These are phyloP conservation scores for Phytophthora pini DNA, from an alignment of 352 stramenopile species.

Conservation along the genomic window DNA sequence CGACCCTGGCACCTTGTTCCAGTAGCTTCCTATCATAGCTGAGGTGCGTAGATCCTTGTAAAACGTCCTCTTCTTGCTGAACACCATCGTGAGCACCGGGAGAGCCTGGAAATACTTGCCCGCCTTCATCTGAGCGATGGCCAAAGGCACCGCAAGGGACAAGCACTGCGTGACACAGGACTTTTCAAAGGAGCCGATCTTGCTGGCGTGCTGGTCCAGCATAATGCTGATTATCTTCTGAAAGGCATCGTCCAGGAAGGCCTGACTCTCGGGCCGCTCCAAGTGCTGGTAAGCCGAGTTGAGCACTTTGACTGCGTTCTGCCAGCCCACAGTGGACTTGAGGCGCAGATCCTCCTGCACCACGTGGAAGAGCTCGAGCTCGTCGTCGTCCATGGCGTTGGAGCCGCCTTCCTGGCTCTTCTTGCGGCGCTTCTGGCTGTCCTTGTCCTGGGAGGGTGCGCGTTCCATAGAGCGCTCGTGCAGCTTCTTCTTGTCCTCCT, in stretches of 20 bases:
- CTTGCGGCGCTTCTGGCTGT: constrained; percentile 73
- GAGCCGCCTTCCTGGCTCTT: constrained; percentile 57
- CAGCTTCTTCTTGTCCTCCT: constrained; percentile 60
- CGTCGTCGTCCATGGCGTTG: constrained; percentile 80
- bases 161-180: constrained; percentile 86
- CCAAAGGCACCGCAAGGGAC: constrained; percentile 65
- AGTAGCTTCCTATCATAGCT: constrained; percentile 90
- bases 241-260: constrained; percentile 83
- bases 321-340: constrained; percentile 91
- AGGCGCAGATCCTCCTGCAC: constrained; percentile 87
- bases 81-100: constrained; percentile 79
- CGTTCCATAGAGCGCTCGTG: constrained; percentile 67
- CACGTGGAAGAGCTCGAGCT: constrained; percentile 84
- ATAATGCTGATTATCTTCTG: constrained; percentile 89
- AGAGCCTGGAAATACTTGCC: constrained; percentile 71
- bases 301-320: constrained; percentile 89
- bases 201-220: constrained; percentile 90
- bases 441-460: constrained; percentile 48
- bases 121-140: constrained; percentile 77
- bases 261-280: constrained; percentile 74
- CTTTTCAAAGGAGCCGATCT: constrained; percentile 89
- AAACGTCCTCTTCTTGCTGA: constrained; percentile 92
- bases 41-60: constrained; percentile 90
- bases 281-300: constrained; percentile 75
- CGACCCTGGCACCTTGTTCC: constrained; percentile 86